Conservation (phyloP, 169 alveolate species). For the Cryptosporidium meleagridis region DNA sequence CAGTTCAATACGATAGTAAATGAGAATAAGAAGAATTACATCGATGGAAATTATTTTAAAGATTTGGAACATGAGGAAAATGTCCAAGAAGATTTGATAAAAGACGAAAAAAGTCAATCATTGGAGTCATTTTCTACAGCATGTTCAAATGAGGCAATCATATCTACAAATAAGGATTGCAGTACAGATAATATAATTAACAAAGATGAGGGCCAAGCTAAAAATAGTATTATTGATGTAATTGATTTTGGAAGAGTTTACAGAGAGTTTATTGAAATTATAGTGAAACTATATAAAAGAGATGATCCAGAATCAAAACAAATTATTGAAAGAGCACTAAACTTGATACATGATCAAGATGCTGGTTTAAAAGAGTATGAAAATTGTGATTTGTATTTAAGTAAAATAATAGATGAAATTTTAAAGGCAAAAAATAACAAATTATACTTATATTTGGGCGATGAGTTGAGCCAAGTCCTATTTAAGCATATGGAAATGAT, state of each 20-base stretch:
- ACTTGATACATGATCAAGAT: background rate
- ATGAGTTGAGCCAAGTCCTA: background rate
- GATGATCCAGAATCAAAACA: background rate
- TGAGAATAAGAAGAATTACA: conserved; percentile 6
- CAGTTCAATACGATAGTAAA: conserved; percentile 31
- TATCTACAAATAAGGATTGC: background rate
- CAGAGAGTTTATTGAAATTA: background rate
- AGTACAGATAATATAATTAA: background rate
- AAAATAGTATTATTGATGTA: background rate
- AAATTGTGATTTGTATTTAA: conserved; percentile 38
- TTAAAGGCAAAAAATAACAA: background rate
- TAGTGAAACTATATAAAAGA: background rate
- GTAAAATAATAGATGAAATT: conserved; percentile 22
- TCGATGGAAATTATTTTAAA: background rate
- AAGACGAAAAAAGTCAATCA: background rate
- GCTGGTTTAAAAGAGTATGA: conserved; percentile 1
- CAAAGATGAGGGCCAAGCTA: background rate
- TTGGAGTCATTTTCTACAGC: conserved; percentile 63
- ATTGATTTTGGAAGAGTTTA: background rate
- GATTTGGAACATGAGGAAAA: background rate
- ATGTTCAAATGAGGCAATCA: conserved; percentile 9
- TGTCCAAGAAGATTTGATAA: background rate
- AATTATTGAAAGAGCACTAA: background rate
- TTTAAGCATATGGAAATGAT: conserved; percentile 3
- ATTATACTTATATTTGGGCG: conserved; percentile 8